A percentile compares a stretch with the other conserved stretches of the same genome.
Conservation (phyloP, 2,329 filamentous ascomycete species). For the Phoma sp. region DNA sequence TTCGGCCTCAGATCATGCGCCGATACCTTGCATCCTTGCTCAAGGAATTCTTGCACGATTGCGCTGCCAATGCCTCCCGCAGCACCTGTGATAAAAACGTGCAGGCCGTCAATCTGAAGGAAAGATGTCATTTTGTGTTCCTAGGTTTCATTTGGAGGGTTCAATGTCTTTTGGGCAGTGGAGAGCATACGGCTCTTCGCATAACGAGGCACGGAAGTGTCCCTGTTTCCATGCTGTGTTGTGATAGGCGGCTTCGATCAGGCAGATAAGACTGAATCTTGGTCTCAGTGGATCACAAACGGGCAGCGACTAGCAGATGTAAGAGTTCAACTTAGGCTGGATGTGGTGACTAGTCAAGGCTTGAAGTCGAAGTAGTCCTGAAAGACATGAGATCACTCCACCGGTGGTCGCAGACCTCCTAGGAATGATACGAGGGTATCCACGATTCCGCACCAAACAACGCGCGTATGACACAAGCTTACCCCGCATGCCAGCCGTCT, state of each 20-base stretch:
- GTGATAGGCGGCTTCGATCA: neutral
- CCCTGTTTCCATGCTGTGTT: neutral
- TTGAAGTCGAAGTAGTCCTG: no score
- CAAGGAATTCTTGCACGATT: conserved; percentile 60
- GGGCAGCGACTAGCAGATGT: neutral
- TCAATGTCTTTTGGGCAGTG: neutral
- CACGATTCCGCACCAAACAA: neutral
- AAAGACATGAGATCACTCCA: neutral
- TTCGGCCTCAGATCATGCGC: conserved; percentile 57
- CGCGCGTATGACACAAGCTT: neutral
- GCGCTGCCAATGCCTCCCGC: conserved; percentile 59
- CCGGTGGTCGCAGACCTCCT: neutral
- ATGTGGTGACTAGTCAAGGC: neutral
- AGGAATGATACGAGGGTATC: neutral
- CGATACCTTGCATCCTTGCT: conserved; percentile 62
- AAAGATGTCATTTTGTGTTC: conserved; percentile 48
- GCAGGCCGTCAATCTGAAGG: conserved; percentile 55
- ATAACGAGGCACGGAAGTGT: neutral
- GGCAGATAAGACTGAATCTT: conserved; percentile 5
- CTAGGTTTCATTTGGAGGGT: neutral
- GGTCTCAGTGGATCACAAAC: neutral
- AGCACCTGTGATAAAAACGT: conserved; percentile 63
- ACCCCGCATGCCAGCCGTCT: conserved; percentile 3
- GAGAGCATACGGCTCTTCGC: neutral
- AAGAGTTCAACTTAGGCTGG: neutral